phyloP scores from a whole-genome alignment of 2,329 filamentous ascomycete genomes.

The Stagonosporopsis chrysanthemi region DNA sequence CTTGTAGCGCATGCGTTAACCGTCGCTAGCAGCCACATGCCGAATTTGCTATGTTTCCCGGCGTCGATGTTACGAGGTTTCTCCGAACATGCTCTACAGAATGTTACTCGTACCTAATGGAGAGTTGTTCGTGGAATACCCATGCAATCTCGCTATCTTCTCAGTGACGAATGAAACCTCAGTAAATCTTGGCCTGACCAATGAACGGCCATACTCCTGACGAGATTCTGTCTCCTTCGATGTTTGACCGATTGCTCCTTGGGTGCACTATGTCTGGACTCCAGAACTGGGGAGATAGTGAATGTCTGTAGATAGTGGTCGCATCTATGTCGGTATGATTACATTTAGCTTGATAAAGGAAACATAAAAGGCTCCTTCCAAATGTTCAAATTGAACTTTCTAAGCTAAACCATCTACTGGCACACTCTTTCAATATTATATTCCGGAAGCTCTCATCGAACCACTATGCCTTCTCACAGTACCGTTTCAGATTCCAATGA shows the following conservation, averaged over 20 bases:
- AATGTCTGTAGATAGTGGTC: background rate
- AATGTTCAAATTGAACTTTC: background rate
- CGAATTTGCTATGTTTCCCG: background rate
- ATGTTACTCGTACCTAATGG: background rate
- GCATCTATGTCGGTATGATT: background rate
- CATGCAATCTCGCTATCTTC: conserved; percentile 1
- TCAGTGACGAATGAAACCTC: background rate
- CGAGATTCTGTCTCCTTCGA: background rate
- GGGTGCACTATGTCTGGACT: background rate
- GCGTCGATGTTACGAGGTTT: background rate
- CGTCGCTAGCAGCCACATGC: background rate
- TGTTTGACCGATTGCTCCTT: conserved; percentile 1
- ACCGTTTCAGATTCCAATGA: conserved; percentile 5
- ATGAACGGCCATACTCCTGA: background rate
- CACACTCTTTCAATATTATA: background rate
- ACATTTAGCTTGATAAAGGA: background rate
- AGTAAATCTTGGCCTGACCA: background rate
- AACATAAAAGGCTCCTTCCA: background rate
- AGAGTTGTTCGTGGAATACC: background rate
- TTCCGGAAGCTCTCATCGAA: background rate
- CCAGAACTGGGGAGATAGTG: background rate
- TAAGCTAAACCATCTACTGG: background rate
- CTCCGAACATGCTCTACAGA: background rate
- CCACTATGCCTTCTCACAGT: conserved; percentile 5
- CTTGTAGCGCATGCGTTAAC: background rate